phyloP scores from a whole-genome alignment of 441 rosid species.

The Jatropha podagrica region DNA sequence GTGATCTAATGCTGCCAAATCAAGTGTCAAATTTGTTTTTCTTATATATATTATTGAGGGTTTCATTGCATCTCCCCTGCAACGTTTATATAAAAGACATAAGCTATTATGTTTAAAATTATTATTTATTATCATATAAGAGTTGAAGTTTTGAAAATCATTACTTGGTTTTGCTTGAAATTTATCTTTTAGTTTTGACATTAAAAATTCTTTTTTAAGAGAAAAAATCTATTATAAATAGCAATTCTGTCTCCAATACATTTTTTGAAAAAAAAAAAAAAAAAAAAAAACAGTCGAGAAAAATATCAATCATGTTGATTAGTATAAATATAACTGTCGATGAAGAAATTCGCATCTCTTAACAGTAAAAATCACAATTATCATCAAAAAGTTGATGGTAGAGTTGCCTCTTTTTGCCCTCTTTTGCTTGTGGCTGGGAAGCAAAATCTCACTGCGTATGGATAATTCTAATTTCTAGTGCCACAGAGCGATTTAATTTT shows the following conservation, averaged over 20 bases:
- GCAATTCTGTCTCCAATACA: no score
- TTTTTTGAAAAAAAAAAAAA: no score
- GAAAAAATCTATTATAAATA: no score
- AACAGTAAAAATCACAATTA: background rate
- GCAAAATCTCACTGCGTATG: background rate
- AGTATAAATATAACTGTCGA: background rate
- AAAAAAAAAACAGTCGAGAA: no score
- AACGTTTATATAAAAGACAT: no score
- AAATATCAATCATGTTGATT: background rate
- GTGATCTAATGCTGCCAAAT: background rate
- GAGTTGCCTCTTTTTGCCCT: background rate
- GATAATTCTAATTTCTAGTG: background rate
- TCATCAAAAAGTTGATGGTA: background rate
- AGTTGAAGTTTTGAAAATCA: no score
- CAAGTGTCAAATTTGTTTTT: background rate
- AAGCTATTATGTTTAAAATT: no score
- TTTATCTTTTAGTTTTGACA: no score
- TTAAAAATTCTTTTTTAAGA: no score
- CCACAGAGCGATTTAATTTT: background rate
- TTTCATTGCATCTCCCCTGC: no score
- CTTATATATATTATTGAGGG: background rate
- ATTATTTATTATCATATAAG: no score
- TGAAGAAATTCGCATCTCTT: background rate
- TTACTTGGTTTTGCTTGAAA: no score
- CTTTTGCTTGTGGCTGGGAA: background rate